Conservation (phyloP, 805 yeast species). For the Candida morakotiae region DNA sequence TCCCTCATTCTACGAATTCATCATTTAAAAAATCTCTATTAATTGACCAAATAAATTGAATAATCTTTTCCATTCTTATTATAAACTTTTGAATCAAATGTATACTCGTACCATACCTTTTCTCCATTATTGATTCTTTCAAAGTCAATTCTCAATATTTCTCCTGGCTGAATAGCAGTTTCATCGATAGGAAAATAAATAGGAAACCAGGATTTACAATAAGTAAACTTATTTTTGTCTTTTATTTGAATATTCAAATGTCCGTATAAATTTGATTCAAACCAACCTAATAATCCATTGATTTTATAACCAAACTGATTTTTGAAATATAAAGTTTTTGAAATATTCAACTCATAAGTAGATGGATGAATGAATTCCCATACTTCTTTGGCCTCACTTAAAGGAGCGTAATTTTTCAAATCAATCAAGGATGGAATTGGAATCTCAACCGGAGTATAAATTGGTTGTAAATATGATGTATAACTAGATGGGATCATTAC, state of each 20-base stretch:
- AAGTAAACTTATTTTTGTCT: conserved; percentile 24
- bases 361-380: conserved; percentile 65
- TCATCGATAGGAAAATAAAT: conserved; percentile 27
- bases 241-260: conserved; percentile 51
- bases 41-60: conserved; percentile 10
- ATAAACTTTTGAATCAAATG: conserved; percentile 14
- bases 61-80: conserved; percentile 16
- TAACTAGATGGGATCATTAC: conserved; percentile 45
- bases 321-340: not conserved
- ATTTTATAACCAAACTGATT: conserved; percentile 18
- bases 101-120: conserved; percentile 25
- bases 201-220: conserved; percentile 37
- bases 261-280: conserved; percentile 64
- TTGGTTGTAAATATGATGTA: conserved; percentile 62
- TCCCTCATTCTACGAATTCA: too few relatives aligned
- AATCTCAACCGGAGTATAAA: conserved; percentile 36
- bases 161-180: conserved; percentile 6
- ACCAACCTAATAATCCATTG: conserved; percentile 76
- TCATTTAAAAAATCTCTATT: too few relatives aligned
- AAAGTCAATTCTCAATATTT: conserved; percentile 11
- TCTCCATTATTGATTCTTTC: conserved; percentile 6
- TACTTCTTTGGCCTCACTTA: conserved; percentile 41
- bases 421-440: conserved; percentile 13
- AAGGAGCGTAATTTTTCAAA: conserved; percentile 10
- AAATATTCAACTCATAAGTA: not conserved